Percentiles rank a stretch among this genome's conserved stretches.
These are phyloP conservation scores for Calonectria fujianensis DNA, from an alignment of 2,329 filamentous ascomycete genomes.

Conservation along the genomic window DNA sequence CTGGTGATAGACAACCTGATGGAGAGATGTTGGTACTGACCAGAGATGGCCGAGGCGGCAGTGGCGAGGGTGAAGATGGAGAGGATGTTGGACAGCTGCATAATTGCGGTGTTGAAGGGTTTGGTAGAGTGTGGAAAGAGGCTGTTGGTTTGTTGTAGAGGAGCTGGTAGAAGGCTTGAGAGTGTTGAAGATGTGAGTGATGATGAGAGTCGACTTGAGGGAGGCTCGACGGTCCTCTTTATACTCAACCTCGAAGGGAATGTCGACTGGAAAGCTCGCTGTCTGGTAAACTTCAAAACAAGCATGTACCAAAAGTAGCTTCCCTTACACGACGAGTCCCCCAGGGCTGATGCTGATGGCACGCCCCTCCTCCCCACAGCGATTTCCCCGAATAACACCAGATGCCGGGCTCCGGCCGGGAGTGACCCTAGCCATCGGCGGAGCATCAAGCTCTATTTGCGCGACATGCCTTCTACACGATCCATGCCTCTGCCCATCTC, in stretches of 20 bases:
- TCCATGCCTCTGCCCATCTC: constrained; percentile 12
- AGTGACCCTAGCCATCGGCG: constrained; percentile 6
- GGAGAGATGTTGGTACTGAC: constrained; percentile 47
- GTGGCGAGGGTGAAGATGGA: constrained; percentile 62
- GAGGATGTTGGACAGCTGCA: constrained; percentile 66
- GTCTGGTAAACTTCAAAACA: constrained; percentile 44
- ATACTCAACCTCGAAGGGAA: constrained; percentile 42
- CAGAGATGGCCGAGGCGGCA: constrained; percentile 61
- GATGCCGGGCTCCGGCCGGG: constrained; percentile 23
- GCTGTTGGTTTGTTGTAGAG: constrained; percentile 22
- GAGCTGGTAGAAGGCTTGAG: constrained; percentile 30
- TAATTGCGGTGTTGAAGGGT: constrained; percentile 57
- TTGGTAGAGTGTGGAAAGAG: constrained; percentile 40
- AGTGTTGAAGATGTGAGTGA: constrained; percentile 34
- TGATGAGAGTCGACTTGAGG: constrained; percentile 36
- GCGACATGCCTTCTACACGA: neutral
- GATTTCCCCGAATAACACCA: constrained; percentile 44
- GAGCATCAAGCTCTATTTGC: constrained; percentile 27
- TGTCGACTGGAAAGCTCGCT: neutral
- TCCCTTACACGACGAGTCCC: constrained; percentile 43
- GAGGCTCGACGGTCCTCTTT: constrained; percentile 46
- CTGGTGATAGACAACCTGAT: neutral
- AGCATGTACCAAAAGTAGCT: constrained; percentile 39
- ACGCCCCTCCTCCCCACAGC: constrained; percentile 42
- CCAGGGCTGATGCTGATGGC: constrained; percentile 46